phyloP scores from a whole-genome alignment of 768 basidiomycete species.

The Rhodotorula sphaerocarpa region DNA sequence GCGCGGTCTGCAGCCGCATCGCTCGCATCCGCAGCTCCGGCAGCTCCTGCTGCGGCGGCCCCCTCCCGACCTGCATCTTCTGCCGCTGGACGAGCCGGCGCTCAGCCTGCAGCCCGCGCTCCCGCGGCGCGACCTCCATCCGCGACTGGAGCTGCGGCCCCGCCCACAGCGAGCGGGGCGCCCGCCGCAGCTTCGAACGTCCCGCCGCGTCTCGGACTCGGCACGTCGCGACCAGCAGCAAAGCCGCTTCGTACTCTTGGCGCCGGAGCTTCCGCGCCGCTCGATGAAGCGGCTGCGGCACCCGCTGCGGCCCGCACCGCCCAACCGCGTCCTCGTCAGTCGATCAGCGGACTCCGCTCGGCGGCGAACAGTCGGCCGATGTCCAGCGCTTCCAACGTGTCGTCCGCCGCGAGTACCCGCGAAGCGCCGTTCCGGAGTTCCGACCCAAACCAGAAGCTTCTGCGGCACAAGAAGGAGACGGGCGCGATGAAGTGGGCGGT shows the following conservation, averaged over 20 bases:
- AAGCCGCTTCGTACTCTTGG: constrained; percentile 11
- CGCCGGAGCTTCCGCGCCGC: background rate
- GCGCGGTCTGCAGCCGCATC: constrained; percentile 47
- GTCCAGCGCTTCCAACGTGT: background rate
- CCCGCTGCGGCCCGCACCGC: constrained; percentile 33
- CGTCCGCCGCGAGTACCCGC: constrained; percentile 40
- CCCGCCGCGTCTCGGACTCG: no score
- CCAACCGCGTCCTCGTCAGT: constrained; percentile 37
- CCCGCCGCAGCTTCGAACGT: constrained; percentile 13
- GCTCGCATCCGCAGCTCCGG: constrained; percentile 40
- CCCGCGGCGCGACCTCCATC: background rate
- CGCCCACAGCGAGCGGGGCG: constrained; percentile 33
- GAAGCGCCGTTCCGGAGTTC: constrained; percentile 40
- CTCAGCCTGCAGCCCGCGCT: constrained; percentile 32
- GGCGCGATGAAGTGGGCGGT: constrained; percentile 37
- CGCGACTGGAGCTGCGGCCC: no score
- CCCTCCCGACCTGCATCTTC: constrained; percentile 40
- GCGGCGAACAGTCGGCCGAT: constrained; percentile 15
- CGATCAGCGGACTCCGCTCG: constrained; percentile 35
- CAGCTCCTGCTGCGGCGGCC: constrained; percentile 42
- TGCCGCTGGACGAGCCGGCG: constrained; percentile 1
- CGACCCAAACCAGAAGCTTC: constrained; percentile 32
- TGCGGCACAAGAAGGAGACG: constrained; percentile 35
- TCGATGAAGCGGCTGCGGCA: constrained; percentile 24
- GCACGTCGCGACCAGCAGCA: constrained; percentile 14